Evolutionary conservation across 495 filamentous ascomycete species (phyloP), one percentile per base, ranked within the genome.

Genomic region (Trichoderma erinaceum): DNA sequence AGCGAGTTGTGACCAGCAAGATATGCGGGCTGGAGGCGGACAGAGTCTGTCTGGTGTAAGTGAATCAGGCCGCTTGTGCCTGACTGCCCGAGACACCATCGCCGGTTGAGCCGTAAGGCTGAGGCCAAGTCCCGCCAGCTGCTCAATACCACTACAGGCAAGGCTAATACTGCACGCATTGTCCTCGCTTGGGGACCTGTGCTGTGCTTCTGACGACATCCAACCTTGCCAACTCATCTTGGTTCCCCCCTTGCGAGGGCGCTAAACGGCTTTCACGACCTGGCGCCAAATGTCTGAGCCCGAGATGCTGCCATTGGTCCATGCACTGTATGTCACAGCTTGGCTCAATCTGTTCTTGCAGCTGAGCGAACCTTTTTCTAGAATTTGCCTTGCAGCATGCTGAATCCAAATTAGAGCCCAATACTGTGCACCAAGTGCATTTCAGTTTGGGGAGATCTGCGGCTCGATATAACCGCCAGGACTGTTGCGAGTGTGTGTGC

Each of bases 241-340:
- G 23, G 15, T 25, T 21, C 21, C 56, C 56, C 56, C 56, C 56
- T 29, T 29, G 25, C 56, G 56, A 61, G 16, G 27, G 56, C 56
- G 56, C 56, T 61, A 61, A 61, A 61, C 56, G 27, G 27, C 56
- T 61, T 27, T 25, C 56, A 29, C 23, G 15, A 11, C 27, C 27
- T 61, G 56, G 56, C 56, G 56, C 56, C 56, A 11, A 13, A 61
- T 2, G 25, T 13, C 56, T 32, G 56, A 61, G 56, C 56, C 56
- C 10, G 56, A 61, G 23, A 61, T 61, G 25, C 27, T 29, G 27
- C n/a, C 56, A 61, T 61, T 61, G 56, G 56, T n/a, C 27, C 27
- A 61, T 61, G 56, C 56, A 13, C 8, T 61, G 56, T 32, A 61
- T 61, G 56, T 32, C 56, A 61, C 56, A 61, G 56, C 56, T 29